These are phyloP conservation scores for Fusarium longipes DNA, from an alignment of 2,329 filamentous ascomycete species.

Conservation along the genomic window DNA sequence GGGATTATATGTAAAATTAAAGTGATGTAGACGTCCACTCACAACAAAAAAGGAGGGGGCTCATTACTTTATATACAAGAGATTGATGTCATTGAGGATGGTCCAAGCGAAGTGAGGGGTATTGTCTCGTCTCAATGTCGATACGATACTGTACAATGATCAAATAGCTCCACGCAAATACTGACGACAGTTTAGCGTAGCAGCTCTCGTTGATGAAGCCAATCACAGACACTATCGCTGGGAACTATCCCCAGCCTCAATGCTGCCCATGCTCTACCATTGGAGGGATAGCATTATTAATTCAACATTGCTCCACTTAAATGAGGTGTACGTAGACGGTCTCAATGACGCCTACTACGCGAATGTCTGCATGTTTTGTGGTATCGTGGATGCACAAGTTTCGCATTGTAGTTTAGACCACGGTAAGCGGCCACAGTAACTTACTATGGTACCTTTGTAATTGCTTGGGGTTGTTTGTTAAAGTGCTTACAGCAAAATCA, in stretches of 20 bases:
- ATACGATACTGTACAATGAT: constrained; percentile 22
- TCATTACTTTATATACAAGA: constrained; percentile 1
- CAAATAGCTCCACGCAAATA: constrained; percentile 19
- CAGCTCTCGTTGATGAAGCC: not conserved
- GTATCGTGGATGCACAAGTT: no score
- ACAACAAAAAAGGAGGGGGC: not conserved
- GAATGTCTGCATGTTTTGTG: not conserved
- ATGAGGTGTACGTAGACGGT: not conserved
- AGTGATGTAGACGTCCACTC: not conserved
- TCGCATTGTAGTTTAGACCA: not conserved
- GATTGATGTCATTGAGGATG: constrained; percentile 28
- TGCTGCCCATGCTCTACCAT: not conserved
- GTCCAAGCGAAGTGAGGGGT: constrained; percentile 27
- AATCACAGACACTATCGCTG: not conserved
- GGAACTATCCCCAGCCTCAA: not conserved
- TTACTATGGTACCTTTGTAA: not conserved
- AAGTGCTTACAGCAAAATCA: not conserved
- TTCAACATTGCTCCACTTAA: constrained; percentile 15
- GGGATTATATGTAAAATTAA: not conserved
- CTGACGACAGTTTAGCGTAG: constrained; percentile 28
- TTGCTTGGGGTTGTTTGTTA: not conserved
- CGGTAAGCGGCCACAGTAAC: not conserved
- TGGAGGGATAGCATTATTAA: constrained; percentile 27
- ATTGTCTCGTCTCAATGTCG: not conserved
- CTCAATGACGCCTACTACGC: constrained; percentile 23